phyloP scores from a whole-genome alignment of 345 rosid genomes.

The Syzygium aromaticum region DNA sequence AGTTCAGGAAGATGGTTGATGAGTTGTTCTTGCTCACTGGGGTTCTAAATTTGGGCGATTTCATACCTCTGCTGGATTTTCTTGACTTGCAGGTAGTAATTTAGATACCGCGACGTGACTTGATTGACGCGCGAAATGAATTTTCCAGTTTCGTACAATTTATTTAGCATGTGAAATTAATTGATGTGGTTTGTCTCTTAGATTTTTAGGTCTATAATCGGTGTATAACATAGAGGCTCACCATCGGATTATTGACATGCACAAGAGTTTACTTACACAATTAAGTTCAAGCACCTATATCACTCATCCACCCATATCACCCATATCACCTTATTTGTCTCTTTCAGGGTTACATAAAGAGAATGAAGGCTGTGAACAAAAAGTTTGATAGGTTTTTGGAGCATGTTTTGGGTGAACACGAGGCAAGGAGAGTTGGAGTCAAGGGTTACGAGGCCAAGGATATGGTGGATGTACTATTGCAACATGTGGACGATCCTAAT shows the following conservation, averaged over 20 bases:
- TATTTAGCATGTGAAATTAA: not conserved
- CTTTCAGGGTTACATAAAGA: slow-evolving; percentile 6
- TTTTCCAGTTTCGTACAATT: not conserved
- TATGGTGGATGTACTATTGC: not conserved
- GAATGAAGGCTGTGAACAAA: slow-evolving; percentile 14
- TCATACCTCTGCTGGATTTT: slow-evolving; percentile 6
- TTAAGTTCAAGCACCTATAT: not conserved
- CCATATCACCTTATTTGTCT: not conserved
- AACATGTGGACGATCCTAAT: not conserved
- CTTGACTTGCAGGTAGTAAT: not conserved
- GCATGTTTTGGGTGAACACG: not conserved
- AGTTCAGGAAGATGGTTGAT: slow-evolving; percentile 44
- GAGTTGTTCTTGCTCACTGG: slow-evolving; percentile 27
- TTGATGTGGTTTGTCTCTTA: not conserved
- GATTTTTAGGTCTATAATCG: not conserved
- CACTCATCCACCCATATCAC: not conserved
- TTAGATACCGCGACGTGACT: not conserved
- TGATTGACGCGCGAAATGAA: not conserved
- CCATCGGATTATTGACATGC: not conserved
- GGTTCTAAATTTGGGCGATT: slow-evolving; percentile 9
- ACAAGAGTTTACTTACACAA: not conserved
- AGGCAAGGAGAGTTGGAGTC: not conserved
- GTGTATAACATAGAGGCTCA: not conserved
- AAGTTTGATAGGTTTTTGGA: slow-evolving; percentile 9
- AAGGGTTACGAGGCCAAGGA: not conserved